Evolutionary conservation across 1,139 yeast genomes (phyloP).

Genomic region (Candida albicans): DNA sequence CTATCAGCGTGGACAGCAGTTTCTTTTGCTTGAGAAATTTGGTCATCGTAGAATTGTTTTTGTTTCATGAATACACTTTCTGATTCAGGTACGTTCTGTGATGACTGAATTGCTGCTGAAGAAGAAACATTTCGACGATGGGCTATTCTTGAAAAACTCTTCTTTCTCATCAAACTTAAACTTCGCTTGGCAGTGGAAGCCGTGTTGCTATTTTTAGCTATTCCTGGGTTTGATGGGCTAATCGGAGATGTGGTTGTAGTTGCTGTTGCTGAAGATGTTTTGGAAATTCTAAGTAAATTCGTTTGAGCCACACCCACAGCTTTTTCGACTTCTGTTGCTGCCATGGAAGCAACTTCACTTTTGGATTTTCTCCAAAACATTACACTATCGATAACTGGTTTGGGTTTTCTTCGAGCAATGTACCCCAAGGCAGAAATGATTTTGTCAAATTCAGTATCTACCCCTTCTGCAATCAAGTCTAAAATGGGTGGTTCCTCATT

Average conservation of each 20-base stretch:
- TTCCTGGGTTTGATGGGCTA: conserved; percentile 17
- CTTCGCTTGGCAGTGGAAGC: conserved; percentile 35
- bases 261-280: conserved; percentile 1
- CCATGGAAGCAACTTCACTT: conserved; percentile 79
- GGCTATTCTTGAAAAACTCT: conserved; percentile 38
- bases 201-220: conserved; percentile 15
- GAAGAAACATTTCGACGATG: conserved; percentile 44
- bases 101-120: conserved; percentile 21
- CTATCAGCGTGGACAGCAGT: conserved; percentile 83
- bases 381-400: conserved; percentile 94
- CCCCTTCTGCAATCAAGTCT: conserved; percentile 82
- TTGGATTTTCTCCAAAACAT: conserved; percentile 97
- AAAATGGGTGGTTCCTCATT: conserved; percentile 79
- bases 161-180: conserved; percentile 42
- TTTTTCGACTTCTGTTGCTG: conserved; percentile 61
- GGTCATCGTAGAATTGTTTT: conserved; percentile 33
- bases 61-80: conserved; percentile 24
- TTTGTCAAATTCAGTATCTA: conserved; percentile 82
- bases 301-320: conserved; percentile 25
- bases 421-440: conserved; percentile 85
- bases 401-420: conserved; percentile 86
- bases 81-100: conserved; percentile 2
- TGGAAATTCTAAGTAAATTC: conserved; percentile 14
- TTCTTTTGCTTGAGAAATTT: conserved; percentile 59
- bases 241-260: not conserved